Conservation (phyloP, 176 grass and related monocot species). For the Leersia perrieri region DNA sequence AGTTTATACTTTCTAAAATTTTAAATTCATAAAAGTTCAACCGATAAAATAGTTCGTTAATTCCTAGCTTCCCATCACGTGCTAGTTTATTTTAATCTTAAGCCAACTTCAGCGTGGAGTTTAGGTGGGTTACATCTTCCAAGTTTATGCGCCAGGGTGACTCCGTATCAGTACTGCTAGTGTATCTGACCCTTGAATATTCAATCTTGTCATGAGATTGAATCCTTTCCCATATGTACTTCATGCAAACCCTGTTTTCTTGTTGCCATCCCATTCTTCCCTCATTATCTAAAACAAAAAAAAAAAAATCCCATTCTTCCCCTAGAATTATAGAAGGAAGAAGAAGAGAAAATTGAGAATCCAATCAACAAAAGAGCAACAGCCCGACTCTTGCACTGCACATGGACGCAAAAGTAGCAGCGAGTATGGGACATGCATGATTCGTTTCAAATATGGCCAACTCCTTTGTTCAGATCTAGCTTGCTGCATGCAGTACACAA, state of each 20-base stretch:
- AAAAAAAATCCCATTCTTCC: not conserved
- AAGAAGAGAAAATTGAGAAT: not conserved
- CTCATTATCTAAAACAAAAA: too few species aligned
- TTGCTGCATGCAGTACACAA: not conserved
- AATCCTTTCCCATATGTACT: not conserved
- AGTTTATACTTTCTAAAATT: too few species aligned
- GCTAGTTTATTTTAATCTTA: too few species aligned
- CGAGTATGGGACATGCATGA: not conserved
- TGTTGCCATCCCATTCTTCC: not conserved
- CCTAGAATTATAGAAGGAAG: not conserved
- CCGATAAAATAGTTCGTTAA: too few species aligned
- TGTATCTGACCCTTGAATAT: too few species aligned
- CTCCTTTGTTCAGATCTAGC: conserved; percentile 9
- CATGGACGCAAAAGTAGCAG: not conserved
- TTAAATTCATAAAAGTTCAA: too few species aligned
- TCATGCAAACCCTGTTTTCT: not conserved
- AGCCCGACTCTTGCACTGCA: not conserved
- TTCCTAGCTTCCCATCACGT: too few species aligned
- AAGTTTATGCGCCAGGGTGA: too few species aligned
- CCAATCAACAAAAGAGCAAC: not conserved
- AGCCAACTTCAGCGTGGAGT: too few species aligned
- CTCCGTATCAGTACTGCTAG: too few species aligned
- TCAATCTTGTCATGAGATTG: too few species aligned
- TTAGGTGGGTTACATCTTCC: too few species aligned
- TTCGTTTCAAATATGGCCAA: conserved; percentile 37